Evolutionary conservation across 2,329 filamentous ascomycete genomes (phyloP).

Genomic region (Lasiodiplodia sp.): DNA sequence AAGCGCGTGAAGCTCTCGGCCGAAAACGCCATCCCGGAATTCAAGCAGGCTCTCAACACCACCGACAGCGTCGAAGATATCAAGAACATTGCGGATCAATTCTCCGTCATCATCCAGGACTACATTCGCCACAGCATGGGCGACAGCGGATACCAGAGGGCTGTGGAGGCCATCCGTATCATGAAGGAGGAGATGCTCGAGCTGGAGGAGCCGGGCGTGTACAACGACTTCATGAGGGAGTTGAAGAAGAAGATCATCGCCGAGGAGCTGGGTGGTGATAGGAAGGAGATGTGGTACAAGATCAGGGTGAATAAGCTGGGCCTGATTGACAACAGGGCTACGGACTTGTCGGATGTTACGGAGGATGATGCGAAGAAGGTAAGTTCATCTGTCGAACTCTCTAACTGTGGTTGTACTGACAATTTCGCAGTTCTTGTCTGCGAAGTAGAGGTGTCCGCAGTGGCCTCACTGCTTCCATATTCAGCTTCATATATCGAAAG

Average conservation of each 20-base stretch:
- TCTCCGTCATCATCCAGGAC: slow-evolving; percentile 73
- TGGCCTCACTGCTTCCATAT: not conserved
- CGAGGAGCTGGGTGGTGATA: slow-evolving; percentile 76
- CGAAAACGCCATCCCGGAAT: slow-evolving; percentile 86
- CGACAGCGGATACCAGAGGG: slow-evolving; percentile 75
- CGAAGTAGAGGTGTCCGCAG: not conserved
- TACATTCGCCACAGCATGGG: slow-evolving; percentile 78
- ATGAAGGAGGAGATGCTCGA: slow-evolving; percentile 80
- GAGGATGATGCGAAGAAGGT: slow-evolving; percentile 69
- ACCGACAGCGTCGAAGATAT: slow-evolving; percentile 67
- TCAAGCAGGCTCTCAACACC: slow-evolving; percentile 77
- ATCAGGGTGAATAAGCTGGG: slow-evolving; percentile 73
- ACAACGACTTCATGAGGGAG: slow-evolving; percentile 74
- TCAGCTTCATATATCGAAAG: not conserved
- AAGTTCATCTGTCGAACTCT: not conserved
- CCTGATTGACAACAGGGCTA: slow-evolving; percentile 71
- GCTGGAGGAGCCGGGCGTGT: slow-evolving; percentile 77
- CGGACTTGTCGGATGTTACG: slow-evolving; percentile 70
- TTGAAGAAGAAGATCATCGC: slow-evolving; percentile 76
- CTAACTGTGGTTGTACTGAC: not conserved
- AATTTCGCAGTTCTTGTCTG: slow-evolving; percentile 11
- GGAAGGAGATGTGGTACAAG: slow-evolving; percentile 82
- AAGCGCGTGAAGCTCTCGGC: slow-evolving; percentile 64
- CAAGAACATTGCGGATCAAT: slow-evolving; percentile 73
- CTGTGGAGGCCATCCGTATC: slow-evolving; percentile 76